Evolutionary conservation across 2,329 filamentous ascomycete genomes (phyloP).

Genomic region (Alternaria sp.): DNA sequence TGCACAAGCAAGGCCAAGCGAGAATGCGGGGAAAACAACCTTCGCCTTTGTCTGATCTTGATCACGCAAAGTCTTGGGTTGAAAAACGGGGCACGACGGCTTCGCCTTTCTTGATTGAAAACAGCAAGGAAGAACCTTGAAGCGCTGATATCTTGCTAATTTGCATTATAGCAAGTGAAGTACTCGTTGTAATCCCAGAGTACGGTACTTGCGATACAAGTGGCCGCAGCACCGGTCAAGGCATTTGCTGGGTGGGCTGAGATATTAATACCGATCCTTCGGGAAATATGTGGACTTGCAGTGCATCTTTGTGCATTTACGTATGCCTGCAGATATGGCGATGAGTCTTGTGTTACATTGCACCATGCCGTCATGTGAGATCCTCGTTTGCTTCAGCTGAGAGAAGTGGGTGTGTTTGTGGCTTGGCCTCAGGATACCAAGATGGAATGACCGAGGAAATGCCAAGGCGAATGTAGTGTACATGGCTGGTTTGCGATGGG

Average conservation of each 20-base stretch:
- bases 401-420: background rate
- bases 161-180: background rate
- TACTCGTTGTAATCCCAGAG: background rate
- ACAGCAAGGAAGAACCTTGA: background rate
- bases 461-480: background rate
- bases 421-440: background rate
- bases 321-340: background rate
- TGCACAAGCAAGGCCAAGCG: slow-evolving; percentile 1
- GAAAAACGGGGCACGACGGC: background rate
- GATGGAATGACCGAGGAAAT: background rate
- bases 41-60: background rate
- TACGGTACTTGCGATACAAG: background rate
- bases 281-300: background rate
- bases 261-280: background rate
- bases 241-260: background rate
- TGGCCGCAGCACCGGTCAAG: background rate
- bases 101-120: background rate
- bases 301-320: background rate
- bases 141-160: background rate
- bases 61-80: background rate
- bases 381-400: background rate
- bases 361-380: background rate
- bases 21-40: slow-evolving; percentile 5
- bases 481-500: background rate
- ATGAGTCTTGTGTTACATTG: background rate